A percentile compares a stretch with the other conserved stretches of the same genome.
These are phyloP conservation scores for Cercophora samala DNA, from an alignment of 495 filamentous ascomycete genomes.

Conservation along the genomic window DNA sequence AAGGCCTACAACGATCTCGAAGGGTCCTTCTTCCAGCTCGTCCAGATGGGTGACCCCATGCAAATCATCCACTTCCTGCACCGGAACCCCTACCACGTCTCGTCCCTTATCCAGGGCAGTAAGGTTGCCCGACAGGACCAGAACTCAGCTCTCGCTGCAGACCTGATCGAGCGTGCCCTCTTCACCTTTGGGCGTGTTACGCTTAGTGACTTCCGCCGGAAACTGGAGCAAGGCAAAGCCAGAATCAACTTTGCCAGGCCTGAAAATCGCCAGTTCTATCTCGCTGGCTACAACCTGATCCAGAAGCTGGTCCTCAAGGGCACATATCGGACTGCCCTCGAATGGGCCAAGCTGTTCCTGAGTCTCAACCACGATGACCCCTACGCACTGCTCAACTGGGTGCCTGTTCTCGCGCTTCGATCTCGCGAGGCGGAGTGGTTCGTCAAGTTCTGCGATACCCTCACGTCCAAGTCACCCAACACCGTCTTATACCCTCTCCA, in stretches of 20 bases:
- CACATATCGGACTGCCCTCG: conserved; percentile 88
- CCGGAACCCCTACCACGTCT: conserved; percentile 75
- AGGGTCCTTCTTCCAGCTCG: conserved; percentile 68
- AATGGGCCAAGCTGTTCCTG: conserved; percentile 85
- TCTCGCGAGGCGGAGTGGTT: conserved; percentile 73
- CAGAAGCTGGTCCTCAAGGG: conserved; percentile 79
- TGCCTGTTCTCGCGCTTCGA: conserved; percentile 81
- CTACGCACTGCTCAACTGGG: conserved; percentile 70
- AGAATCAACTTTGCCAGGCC: conserved; percentile 71
- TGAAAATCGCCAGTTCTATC: conserved; percentile 90
- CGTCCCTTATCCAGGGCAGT: conserved; percentile 87
- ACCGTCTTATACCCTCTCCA: conserved; percentile 58
- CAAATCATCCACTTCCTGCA: conserved; percentile 46
- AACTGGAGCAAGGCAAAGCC: conserved; percentile 74
- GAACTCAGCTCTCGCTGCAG: conserved; percentile 78
- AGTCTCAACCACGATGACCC: conserved; percentile 77
- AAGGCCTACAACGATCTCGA: conserved; percentile 73
- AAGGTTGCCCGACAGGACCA: conserved; percentile 87
- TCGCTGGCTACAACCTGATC: conserved; percentile 86
- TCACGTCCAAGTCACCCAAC: conserved; percentile 49
- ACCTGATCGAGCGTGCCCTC: conserved; percentile 85
- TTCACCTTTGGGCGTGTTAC: conserved; percentile 88
- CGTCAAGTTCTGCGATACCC: conserved; percentile 62
- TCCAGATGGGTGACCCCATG: conserved; percentile 78
- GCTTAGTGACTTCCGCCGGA: conserved; percentile 70